Evolutionary conservation across 2,329 filamentous ascomycete genomes (phyloP), one percentile per base, ranked within the genome.

Genomic region (Fusarium cyanostomum): DNA sequence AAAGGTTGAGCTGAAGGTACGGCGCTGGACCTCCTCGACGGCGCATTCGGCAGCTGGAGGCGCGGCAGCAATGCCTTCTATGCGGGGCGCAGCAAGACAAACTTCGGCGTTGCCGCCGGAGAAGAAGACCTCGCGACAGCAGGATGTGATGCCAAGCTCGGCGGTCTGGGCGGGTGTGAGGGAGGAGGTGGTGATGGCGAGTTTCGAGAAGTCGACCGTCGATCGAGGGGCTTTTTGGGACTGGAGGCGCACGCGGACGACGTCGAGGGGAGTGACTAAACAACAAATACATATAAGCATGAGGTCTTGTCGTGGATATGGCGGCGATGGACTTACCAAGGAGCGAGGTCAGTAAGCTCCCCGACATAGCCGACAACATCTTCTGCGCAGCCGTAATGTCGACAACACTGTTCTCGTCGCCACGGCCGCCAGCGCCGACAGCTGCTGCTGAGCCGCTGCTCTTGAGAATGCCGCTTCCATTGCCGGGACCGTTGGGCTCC

Each of bases 111-210:
- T 91, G 73, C 96, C 94, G 67, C 92, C 94, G 64, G 94, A 88
- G 83, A 96, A 99, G 77, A 98, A 99, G 31, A 99, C 94, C 76
- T 99, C 94, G 60, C 95, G 89, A 74, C 95, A 99, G 78, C 95
- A 99, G 34, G 94, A 89, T 13, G 94, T 97, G 52, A 98, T 92
- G 59, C 95, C 95, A 45, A 98, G 86, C 71, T 94, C 92, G 27
- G 91, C 76, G 3, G 86, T 88, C 52, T 92, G 92, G 44, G 95
- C 85, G 64, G 89, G 86, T 62, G 87, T 88, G 67, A 89, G 74
- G 73, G 86, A 87, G 68, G 84, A 73, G 68, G 84, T 79, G 69
- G 84, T 77, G 72, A 87, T 67, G 70, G 85, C 75, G 74, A 89
- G 76, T 77, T 82, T 81, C 73, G 84, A 79, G 67, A 86, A 81